Percentiles rank a stretch among this genome's conserved stretches.
Conservation (phyloP, 495 filamentous ascomycete genomes). For the Aspergillus wentii region DNA sequence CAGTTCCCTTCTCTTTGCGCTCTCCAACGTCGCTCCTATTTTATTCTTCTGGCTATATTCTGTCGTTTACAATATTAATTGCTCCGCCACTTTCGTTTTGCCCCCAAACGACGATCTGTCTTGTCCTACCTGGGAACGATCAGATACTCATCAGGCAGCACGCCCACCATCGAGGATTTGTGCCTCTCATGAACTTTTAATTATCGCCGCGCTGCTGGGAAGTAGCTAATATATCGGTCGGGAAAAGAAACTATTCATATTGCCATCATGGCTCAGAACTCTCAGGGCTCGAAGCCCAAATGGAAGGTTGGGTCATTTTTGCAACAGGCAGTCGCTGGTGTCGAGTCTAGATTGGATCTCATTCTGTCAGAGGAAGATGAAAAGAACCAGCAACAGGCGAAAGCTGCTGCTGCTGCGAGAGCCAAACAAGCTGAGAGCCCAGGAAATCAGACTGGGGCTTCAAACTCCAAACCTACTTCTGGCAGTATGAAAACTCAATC, state of each 20-base stretch:
- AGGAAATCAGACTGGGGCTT: conserved; percentile 9
- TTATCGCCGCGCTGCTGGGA: neutral
- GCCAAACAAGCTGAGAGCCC: conserved; percentile 12
- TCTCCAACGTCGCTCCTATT: no score
- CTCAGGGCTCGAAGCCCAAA: conserved; percentile 29
- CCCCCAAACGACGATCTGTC: neutral
- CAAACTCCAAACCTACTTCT: no score
- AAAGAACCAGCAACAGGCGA: conserved; percentile 18
- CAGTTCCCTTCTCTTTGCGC: no score
- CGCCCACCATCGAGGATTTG: no score
- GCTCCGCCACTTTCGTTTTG: no score
- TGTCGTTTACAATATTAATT: no score
- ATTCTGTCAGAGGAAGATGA: conserved; percentile 79
- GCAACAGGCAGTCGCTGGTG: conserved; percentile 85
- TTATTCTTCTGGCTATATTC: no score
- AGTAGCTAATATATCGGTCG: neutral
- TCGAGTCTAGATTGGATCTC: conserved; percentile 88
- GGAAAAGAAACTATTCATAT: neutral
- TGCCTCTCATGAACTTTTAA: neutral
- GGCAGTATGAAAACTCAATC: conserved; percentile 12
- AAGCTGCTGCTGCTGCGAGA: conserved; percentile 18
- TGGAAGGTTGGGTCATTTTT: conserved; percentile 69
- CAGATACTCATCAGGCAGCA: no score
- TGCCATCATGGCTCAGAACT: conserved; percentile 34
- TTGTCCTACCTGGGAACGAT: neutral